These are phyloP conservation scores for Cryptococcus sp. DNA, from an alignment of 1,284 basidiomycete genomes.

Conservation along the genomic window DNA sequence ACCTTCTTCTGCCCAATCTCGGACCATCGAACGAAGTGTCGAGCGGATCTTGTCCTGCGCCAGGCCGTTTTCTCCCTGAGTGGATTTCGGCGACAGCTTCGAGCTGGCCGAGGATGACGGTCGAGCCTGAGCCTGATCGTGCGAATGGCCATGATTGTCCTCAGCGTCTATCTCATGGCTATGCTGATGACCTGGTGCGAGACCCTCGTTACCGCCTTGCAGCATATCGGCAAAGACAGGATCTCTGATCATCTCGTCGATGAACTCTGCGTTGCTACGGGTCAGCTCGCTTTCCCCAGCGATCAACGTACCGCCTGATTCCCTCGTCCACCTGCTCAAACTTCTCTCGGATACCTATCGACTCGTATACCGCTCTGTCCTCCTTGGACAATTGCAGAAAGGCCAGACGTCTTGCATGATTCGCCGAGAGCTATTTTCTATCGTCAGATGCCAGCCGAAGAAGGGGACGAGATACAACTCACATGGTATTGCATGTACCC, in stretches of 20 bases:
- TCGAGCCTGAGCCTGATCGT: slow-evolving; percentile 35
- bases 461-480: slow-evolving; percentile 6
- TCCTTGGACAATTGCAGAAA: slow-evolving; percentile 41
- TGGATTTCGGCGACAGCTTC: background rate
- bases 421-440: slow-evolving; percentile 38
- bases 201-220: background rate
- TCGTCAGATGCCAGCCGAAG: background rate
- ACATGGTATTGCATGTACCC: slow-evolving; percentile 48
- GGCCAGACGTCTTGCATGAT: slow-evolving; percentile 41
- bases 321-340: slow-evolving; percentile 47
- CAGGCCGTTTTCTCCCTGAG: slow-evolving; percentile 28
- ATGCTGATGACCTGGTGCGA: background rate
- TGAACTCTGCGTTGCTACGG: slow-evolving; percentile 43
- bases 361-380: slow-evolving; percentile 28
- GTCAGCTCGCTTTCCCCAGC: background rate
- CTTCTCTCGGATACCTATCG: slow-evolving; percentile 45
- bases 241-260: slow-evolving; percentile 44
- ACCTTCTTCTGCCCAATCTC: slow-evolving; percentile 84
- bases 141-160: slow-evolving; percentile 13
- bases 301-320: slow-evolving; percentile 36
- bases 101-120: slow-evolving; percentile 1
- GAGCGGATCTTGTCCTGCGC: slow-evolving; percentile 68
- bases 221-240: slow-evolving; percentile 44
- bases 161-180: slow-evolving; percentile 19
- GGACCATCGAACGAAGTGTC: slow-evolving; percentile 81